phyloP scores from a whole-genome alignment of 2,329 filamentous ascomycete species.

The Xylaria sp. region DNA sequence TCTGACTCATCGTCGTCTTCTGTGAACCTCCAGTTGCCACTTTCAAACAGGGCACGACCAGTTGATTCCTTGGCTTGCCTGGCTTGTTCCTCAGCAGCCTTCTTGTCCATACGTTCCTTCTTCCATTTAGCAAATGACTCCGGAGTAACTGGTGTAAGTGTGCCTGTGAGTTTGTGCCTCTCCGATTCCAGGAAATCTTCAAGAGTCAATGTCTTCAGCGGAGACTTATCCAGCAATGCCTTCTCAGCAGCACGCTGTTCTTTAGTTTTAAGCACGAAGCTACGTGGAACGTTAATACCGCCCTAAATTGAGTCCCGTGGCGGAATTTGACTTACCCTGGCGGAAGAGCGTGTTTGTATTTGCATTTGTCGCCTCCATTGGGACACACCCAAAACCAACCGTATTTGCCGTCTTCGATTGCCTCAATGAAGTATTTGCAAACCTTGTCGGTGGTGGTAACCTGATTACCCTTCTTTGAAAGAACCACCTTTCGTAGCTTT shows the following conservation, averaged over 20 bases:
- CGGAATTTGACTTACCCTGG: conserved; percentile 75
- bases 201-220: conserved; percentile 90
- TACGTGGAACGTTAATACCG: conserved; percentile 54
- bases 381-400: conserved; percentile 99
- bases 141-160: conserved; percentile 89
- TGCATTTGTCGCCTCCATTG: conserved; percentile 96
- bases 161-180: conserved; percentile 92
- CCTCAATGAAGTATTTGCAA: conserved; percentile 98
- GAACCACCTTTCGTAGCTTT: conserved; percentile 87
- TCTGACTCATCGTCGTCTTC: conserved; percentile 70
- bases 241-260: conserved; percentile 97
- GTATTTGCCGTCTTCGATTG: conserved; percentile 98
- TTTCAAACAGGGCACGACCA: conserved; percentile 94
- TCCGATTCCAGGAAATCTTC: conserved; percentile 98
- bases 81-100: conserved; percentile 91
- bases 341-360: conserved; percentile 95
- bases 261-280: conserved; percentile 96
- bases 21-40: conserved; percentile 86
- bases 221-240: conserved; percentile 94
- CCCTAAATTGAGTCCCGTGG: background rate
- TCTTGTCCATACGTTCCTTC: conserved; percentile 92
- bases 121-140: conserved; percentile 98
- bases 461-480: conserved; percentile 98
- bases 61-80: conserved; percentile 94
- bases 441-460: conserved; percentile 97